Conservation (phyloP, 2,329 filamentous ascomycete genomes). For the Sporothrix dimorphospora region DNA sequence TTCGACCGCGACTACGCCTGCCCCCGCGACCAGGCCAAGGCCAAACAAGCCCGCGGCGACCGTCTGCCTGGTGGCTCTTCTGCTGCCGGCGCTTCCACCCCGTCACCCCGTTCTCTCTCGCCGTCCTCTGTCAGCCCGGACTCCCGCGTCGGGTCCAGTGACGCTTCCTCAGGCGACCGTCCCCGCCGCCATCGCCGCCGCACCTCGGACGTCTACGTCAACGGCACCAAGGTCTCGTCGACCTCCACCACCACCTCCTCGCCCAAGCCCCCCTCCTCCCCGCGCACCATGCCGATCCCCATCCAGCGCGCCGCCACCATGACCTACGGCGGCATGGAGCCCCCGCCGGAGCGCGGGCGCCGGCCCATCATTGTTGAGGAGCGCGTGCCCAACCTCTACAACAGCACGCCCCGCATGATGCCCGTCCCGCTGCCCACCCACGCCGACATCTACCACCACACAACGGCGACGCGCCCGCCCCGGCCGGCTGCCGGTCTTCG, state of each 20-base stretch:
- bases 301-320: constrained; percentile 38
- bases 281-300: constrained; percentile 34
- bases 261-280: constrained; percentile 29
- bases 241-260: constrained; percentile 26
- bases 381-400: constrained; percentile 26
- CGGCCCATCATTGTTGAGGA: constrained; percentile 36
- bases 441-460: constrained; percentile 31
- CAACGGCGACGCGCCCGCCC: constrained; percentile 17
- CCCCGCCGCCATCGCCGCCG: constrained; percentile 33
- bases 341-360: constrained; percentile 33
- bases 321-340: constrained; percentile 34
- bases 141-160: constrained; percentile 13
- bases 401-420: neutral
- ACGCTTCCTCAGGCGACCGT: neutral
- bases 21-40: constrained; percentile 29
- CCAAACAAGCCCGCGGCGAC: constrained; percentile 14
- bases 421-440: constrained; percentile 20
- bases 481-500: neutral
- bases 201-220: constrained; percentile 37
- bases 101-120: constrained; percentile 11
- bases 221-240: constrained; percentile 33
- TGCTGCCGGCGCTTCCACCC: neutral
- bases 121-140: constrained; percentile 25
- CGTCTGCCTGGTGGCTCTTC: constrained; percentile 4
- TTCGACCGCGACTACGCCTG: constrained; percentile 29